Percentiles rank a stretch among this genome's conserved stretches.
phyloP scores from a whole-genome alignment of 169 alveolate genomes.

The Plasmodium adleri region DNA sequence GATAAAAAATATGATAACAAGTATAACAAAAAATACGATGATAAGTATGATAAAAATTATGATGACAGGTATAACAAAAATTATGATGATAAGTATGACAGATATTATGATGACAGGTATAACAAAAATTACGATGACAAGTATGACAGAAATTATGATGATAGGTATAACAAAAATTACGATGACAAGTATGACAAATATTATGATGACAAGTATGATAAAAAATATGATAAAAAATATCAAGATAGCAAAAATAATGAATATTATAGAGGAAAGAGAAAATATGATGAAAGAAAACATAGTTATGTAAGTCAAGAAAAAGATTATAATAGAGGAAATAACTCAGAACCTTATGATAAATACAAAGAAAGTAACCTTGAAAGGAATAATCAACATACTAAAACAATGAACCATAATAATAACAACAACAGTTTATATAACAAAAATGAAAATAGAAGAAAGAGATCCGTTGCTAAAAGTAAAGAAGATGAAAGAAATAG shows the following conservation, averaged over 20 bases:
- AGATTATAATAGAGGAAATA: constrained; percentile 9
- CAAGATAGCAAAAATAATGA: constrained; percentile 10
- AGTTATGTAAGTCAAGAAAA: constrained; percentile 13
- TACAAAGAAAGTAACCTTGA: constrained; percentile 1
- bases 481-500: constrained; percentile 11
- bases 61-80: neutral
- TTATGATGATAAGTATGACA: neutral
- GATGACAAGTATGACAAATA: constrained; percentile 2
- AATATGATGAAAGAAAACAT: constrained; percentile 33
- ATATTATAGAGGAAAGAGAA: constrained; percentile 24
- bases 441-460: constrained; percentile 5
- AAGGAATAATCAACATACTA: neutral
- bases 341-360: constrained; percentile 26
- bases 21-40: neutral
- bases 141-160: constrained; percentile 14
- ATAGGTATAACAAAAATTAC: neutral
- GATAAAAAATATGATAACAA: neutral
- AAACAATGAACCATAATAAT: neutral
- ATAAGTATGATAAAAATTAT: neutral
- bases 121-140: constrained; percentile 6
- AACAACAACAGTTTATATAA: neutral
- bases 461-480: neutral
- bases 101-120: neutral
- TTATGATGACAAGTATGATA: neutral
- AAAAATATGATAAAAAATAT: neutral